Evolutionary conservation across 371 early-diverging fungal genomes (phyloP), one percentile per base, ranked within the genome.

Genomic region (Lichtheimia hyalospora): DNA sequence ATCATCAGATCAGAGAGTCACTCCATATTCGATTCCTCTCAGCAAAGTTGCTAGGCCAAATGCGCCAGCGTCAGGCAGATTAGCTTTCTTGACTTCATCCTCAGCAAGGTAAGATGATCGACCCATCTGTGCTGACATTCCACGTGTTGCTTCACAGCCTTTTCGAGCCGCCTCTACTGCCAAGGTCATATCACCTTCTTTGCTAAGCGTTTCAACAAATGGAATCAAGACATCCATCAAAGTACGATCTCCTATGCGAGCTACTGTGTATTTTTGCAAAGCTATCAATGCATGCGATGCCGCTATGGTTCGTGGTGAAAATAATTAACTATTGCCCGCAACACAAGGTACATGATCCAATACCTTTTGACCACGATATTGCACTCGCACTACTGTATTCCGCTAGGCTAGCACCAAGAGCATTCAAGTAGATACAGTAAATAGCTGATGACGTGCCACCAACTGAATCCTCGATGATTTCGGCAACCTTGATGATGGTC

Each of bases 361-460:
- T 64, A 66, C 66, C 66, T 58, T 57, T 57, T 20, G 58, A 39
- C 66, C 68, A 66, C 54, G 52, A 23, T 51, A 39, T 8, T 25
- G 13, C 27, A 23, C 41, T 8, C 12, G 25, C 23, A 51, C 51
- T 53, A 10, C 57, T 25, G 20, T 60, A 24, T 15, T 48, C 58
- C 57, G 64, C 23, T 25, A 57, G 54, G 10, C 82, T 75, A 52
- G 75, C 77, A 2, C 91, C 86, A 20, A 89, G 70, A 3, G 90
- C 89, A 64, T 89, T 88, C 8, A 92, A 71, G 73, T 88, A 89
- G 28, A 92, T 82, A 60, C 92, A 89, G 68, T 86, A 88, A 49
- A 93, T 81, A 50, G 86, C 88, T 21, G 90, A 90, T 0, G 89
- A 89, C 2, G 89, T 91, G 10, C 93, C 93, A 5, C 93, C 93